A percentile compares a stretch with the other conserved stretches of the same genome.
These are phyloP conservation scores for Eutrema yunnanense DNA, from an alignment of 345 rosid genomes.

Conservation along the genomic window DNA sequence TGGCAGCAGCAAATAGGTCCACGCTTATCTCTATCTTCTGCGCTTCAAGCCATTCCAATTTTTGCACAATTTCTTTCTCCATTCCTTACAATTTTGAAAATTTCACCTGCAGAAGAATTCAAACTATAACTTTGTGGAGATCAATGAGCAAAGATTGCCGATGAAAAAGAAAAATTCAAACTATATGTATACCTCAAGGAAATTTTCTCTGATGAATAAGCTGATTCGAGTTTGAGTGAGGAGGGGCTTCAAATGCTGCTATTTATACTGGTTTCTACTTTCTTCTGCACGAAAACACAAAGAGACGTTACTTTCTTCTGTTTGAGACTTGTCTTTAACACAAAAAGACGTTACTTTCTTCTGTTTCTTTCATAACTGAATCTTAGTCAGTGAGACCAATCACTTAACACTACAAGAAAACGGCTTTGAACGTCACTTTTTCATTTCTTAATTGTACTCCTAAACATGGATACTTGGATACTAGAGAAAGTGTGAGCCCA, in stretches of 20 bases:
- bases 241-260: neutral
- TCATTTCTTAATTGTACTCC: neutral
- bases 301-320: neutral
- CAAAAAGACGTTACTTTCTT: no score
- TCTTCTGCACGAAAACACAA: neutral
- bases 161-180: neutral
- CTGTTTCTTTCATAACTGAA: no score
- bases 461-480: no score
- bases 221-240: neutral
- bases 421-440: neutral
- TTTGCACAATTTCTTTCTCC: slow-evolving; percentile 29
- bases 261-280: neutral
- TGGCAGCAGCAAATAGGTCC: slow-evolving; percentile 57
- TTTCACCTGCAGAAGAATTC: neutral
- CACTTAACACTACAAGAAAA: neutral
- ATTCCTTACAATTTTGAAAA: neutral
- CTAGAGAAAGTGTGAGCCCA: no score
- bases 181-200: neutral
- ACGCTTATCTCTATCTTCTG: slow-evolving; percentile 50
- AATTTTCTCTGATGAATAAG: neutral
- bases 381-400: no score
- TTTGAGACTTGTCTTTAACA: neutral
- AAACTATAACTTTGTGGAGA: no score
- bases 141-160: neutral
- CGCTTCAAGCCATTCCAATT: slow-evolving; percentile 64